Conservation (phyloP, 2,329 filamentous ascomycete species). For the Diaporthe australafricana region DNA sequence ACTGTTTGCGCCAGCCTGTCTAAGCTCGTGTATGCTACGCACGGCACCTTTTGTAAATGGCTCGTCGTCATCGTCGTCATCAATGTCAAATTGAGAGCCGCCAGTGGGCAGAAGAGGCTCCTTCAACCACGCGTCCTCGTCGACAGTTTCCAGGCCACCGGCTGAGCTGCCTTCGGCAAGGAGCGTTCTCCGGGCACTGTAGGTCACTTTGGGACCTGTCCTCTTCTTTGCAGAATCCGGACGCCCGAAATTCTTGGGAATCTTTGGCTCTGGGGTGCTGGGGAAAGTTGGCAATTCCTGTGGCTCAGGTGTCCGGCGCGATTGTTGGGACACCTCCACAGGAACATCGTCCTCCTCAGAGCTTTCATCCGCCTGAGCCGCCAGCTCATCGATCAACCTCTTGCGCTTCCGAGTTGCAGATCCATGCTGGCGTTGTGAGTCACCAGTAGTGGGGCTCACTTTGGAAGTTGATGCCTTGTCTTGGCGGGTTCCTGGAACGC, state of each 20-base stretch:
- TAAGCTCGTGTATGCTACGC: constrained; percentile 73
- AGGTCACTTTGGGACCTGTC: constrained; percentile 52
- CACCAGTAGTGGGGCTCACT: constrained; percentile 26
- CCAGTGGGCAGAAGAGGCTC: constrained; percentile 43
- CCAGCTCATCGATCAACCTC: constrained; percentile 57
- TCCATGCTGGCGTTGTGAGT: constrained; percentile 30
- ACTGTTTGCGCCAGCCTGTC: constrained; percentile 74
- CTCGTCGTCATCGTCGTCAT: constrained; percentile 58
- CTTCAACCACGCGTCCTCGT: constrained; percentile 40
- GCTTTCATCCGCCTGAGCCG: constrained; percentile 52
- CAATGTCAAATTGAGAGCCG: constrained; percentile 47
- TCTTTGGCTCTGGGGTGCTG: constrained; percentile 35
- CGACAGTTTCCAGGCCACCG: constrained; percentile 33
- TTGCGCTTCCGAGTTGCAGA: constrained; percentile 34
- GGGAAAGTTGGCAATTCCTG: constrained; percentile 33
- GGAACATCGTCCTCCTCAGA: constrained; percentile 43
- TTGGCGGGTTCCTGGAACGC: constrained; percentile 29
- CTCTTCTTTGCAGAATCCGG: constrained; percentile 44
- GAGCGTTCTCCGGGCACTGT: constrained; percentile 52
- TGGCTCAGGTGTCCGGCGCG: constrained; percentile 37
- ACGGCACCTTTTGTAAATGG: constrained; percentile 61
- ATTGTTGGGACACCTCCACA: constrained; percentile 19
- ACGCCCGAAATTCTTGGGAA: constrained; percentile 40
- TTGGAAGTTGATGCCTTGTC: constrained; percentile 32
- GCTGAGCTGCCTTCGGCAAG: constrained; percentile 38